These are phyloP conservation scores for Diaporthe capsici DNA, from an alignment of 2,329 filamentous ascomycete species.

Conservation along the genomic window DNA sequence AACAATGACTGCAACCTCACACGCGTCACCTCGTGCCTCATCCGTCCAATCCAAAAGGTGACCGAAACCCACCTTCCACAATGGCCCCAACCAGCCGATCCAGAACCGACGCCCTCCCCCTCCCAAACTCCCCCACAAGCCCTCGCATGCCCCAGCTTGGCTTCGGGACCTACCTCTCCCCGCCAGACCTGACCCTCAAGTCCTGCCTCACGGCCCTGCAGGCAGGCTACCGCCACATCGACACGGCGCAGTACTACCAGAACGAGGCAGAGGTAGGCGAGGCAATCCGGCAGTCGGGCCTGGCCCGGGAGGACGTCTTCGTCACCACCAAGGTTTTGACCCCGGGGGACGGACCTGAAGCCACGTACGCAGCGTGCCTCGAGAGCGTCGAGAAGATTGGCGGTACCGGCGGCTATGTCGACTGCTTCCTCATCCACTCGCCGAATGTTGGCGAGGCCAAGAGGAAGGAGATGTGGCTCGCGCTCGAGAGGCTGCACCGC, in stretches of 20 bases:
- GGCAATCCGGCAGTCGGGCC: conserved; percentile 66
- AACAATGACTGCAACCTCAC: not conserved
- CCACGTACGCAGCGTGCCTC: conserved; percentile 69
- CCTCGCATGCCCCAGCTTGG: conserved; percentile 40
- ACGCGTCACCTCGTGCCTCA: not conserved
- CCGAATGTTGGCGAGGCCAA: conserved; percentile 14
- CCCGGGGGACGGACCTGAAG: conserved; percentile 54
- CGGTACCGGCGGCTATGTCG: conserved; percentile 3
- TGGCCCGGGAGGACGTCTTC: conserved; percentile 69
- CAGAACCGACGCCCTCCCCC: conserved; percentile 3
- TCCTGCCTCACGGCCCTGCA: conserved; percentile 60
- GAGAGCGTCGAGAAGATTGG: conserved; percentile 70
- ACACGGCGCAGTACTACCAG: conserved; percentile 74
- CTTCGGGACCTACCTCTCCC: conserved; percentile 41
- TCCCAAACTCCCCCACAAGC: not conserved
- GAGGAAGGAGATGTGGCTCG: conserved; percentile 33
- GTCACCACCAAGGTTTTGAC: conserved; percentile 73
- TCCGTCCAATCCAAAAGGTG: not conserved
- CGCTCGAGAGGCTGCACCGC: conserved; percentile 27
- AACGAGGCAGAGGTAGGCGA: conserved; percentile 74
- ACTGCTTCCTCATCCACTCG: conserved; percentile 39
- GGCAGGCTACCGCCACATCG: conserved; percentile 68
- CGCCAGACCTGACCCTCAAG: conserved; percentile 10
- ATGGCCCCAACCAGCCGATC: not conserved
- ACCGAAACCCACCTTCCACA: not conserved